These are phyloP conservation scores for Talaromyces proteolyticus DNA, from an alignment of 495 filamentous ascomycete genomes.

Conservation along the genomic window DNA sequence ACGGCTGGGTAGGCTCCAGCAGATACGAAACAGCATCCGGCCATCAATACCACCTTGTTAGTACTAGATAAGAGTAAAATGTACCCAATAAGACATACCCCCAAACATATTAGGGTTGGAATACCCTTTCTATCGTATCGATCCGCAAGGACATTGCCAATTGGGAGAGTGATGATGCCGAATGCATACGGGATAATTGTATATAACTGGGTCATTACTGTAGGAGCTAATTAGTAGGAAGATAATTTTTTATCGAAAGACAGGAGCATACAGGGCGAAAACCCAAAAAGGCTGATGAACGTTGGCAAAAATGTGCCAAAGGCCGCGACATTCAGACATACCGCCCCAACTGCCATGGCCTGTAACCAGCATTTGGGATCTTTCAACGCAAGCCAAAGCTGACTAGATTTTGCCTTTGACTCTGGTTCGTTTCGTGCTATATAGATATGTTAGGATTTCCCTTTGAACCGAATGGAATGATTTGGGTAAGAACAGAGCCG, in stretches of 20 bases:
- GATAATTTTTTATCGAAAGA: not conserved
- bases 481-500: not conserved
- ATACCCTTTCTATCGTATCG: not conserved
- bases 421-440: not conserved
- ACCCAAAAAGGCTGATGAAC: slow-evolving; percentile 1
- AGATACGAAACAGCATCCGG: slow-evolving; percentile 3
- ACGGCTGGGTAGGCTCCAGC: slow-evolving; percentile 1
- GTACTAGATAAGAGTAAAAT: slow-evolving; percentile 3
- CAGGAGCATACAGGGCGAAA: not conserved
- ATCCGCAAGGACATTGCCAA: slow-evolving; percentile 1
- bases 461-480: not conserved
- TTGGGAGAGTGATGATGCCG: slow-evolving; percentile 5
- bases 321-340: slow-evolving; percentile 3
- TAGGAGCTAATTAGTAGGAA: not conserved
- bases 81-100: slow-evolving; percentile 1
- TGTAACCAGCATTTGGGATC: not conserved
- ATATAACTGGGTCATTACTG: slow-evolving; percentile 2
- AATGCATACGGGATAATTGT: slow-evolving; percentile 6
- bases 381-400: not conserved
- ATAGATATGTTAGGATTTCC: not conserved
- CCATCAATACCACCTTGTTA: not conserved
- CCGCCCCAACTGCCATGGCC: not conserved
- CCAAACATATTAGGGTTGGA: not conserved
- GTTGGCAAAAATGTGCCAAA: slow-evolving; percentile 2
- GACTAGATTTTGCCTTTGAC: not conserved